phyloP scores from a whole-genome alignment of 2,329 filamentous ascomycete species.

The Calonectria honghensis region DNA sequence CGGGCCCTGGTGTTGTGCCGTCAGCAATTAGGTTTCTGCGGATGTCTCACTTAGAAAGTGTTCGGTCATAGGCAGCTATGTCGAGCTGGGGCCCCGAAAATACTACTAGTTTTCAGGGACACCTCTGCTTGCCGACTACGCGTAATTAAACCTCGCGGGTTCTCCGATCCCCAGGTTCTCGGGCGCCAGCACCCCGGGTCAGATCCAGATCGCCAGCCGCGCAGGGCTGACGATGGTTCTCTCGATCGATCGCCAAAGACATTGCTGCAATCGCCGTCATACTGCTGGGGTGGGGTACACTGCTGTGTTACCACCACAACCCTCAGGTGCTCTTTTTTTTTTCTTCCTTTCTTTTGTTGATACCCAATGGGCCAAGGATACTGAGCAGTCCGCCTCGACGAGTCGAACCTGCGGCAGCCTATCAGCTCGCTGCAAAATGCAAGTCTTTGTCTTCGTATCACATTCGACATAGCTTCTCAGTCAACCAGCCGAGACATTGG shows the following conservation, averaged over 20 bases:
- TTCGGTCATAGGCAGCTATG: background rate
- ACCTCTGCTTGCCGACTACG: background rate
- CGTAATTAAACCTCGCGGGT: background rate
- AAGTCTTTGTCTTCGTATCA: conserved; percentile 27
- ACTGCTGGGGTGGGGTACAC: conserved; percentile 9
- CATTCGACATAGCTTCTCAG: conserved; percentile 27
- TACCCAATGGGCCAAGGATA: conserved; percentile 20
- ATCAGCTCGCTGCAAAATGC: conserved; percentile 12
- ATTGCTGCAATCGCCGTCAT: conserved; percentile 28
- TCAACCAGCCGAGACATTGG: conserved; percentile 51
- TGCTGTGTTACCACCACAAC: conserved; percentile 26
- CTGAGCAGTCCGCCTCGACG: conserved; percentile 12
- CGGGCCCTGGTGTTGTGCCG: conserved; percentile 1
- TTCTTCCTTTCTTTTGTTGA: background rate
- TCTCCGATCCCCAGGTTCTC: background rate
- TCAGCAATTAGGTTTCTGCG: conserved; percentile 14
- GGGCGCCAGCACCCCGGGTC: conserved; percentile 44
- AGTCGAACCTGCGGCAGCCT: conserved; percentile 21
- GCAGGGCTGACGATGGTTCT: conserved; percentile 26
- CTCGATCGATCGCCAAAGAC: conserved; percentile 37
- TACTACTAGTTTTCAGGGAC: background rate
- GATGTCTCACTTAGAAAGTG: conserved; percentile 28
- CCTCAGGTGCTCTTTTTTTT: conserved; percentile 19
- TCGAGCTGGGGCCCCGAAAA: background rate
- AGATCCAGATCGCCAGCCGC: conserved; percentile 41